Conservation (phyloP, 371 early-diverging fungal genomes). For the Mucor irregularis region DNA sequence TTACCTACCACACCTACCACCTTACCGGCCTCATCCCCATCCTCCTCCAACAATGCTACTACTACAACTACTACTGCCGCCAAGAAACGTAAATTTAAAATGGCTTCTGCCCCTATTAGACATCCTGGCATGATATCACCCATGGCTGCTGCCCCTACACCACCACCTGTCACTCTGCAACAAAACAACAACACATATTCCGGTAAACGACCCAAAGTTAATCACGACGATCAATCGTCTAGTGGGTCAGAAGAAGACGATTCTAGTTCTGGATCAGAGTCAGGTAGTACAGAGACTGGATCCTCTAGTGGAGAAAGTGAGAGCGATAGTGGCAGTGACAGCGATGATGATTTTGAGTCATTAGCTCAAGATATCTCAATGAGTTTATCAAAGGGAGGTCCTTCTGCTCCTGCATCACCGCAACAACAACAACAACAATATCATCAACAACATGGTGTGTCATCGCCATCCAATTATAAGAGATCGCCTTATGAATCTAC, state of each 20-base stretch:
- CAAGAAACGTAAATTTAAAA: conserved; percentile 21
- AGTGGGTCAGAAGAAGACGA: conserved; percentile 13
- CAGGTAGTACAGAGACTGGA: conserved; percentile 10
- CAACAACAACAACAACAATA: not conserved
- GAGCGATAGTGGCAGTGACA: conserved; percentile 16
- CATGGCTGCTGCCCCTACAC: not conserved
- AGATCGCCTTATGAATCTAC: conserved; percentile 1
- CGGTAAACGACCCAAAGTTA: not conserved
- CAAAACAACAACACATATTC: not conserved
- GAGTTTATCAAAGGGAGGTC: conserved; percentile 20
- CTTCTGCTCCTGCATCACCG: conserved; percentile 23
- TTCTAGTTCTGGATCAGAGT: conserved; percentile 16
- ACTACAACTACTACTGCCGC: not conserved
- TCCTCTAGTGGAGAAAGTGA: conserved; percentile 19
- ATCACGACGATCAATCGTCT: not conserved
- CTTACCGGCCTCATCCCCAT: not conserved
- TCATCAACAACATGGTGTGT: not conserved
- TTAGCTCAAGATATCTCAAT: conserved; percentile 25
- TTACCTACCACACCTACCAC: conserved; percentile 14
- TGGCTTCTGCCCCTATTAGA: conserved; percentile 29
- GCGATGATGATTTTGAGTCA: conserved; percentile 26
- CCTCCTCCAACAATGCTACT: not conserved
- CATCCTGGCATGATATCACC: conserved; percentile 19
- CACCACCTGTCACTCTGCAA: too few species aligned
- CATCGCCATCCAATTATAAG: not conserved